A percentile compares a stretch with the other conserved stretches of the same genome.
phyloP scores from a whole-genome alignment of 768 basidiomycete species.

The Phaffia tasmanica region DNA sequence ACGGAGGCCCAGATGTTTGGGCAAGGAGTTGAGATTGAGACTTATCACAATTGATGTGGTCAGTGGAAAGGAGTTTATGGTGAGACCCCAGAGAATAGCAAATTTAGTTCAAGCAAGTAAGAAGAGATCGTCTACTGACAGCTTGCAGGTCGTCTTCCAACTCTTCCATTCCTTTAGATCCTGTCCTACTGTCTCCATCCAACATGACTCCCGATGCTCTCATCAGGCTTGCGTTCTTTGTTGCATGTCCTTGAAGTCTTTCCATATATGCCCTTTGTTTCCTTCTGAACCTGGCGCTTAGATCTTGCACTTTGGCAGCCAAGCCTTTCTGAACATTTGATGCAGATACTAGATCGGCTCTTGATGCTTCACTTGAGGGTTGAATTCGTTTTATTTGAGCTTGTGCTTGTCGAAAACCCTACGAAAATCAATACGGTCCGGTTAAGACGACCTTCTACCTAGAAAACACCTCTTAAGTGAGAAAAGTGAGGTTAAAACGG shows the following conservation, averaged over 20 bases:
- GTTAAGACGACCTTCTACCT: neutral
- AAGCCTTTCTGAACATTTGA: constrained; percentile 73
- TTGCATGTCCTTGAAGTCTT: constrained; percentile 93
- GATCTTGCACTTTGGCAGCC: constrained; percentile 89
- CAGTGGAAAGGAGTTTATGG: neutral
- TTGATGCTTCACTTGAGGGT: neutral
- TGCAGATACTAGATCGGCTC: constrained; percentile 45
- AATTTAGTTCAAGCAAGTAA: no score
- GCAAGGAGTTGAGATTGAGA: constrained; percentile 36
- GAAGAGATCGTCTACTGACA: constrained; percentile 43
- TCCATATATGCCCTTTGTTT: constrained; percentile 98
- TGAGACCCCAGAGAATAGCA: neutral
- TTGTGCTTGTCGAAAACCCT: constrained; percentile 56
- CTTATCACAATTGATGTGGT: constrained; percentile 23
- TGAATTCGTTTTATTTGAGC: constrained; percentile 64
- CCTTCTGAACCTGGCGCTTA: constrained; percentile 84
- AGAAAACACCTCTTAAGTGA: neutral
- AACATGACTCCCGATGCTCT: constrained; percentile 67
- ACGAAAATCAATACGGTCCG: constrained; percentile 38
- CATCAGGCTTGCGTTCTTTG: constrained; percentile 89
- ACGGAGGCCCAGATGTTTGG: constrained; percentile 28
- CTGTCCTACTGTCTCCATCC: constrained; percentile 45
- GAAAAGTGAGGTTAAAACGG: neutral
- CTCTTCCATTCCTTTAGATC: constrained; percentile 64
- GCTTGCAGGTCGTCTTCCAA: constrained; percentile 84